A percentile compares a stretch with the other conserved stretches of the same genome.
Evolutionary conservation across 768 basidiomycete genomes (phyloP).

Genomic region (Rhizopogon rudus): DNA sequence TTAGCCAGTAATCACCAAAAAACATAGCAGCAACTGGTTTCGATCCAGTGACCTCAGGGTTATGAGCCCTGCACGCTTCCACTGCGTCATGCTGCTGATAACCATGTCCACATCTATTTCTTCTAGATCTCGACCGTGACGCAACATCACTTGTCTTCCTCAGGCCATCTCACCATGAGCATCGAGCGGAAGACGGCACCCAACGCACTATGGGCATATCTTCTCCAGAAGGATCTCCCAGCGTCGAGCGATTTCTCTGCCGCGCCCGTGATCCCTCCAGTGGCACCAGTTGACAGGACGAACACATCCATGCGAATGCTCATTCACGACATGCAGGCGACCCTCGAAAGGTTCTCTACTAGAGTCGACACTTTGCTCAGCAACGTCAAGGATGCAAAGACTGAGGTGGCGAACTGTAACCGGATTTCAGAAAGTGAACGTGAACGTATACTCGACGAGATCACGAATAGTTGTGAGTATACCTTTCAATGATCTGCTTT

Average conservation of each 20-base stretch:
- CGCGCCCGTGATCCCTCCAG: constrained; percentile 25
- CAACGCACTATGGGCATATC: constrained; percentile 46
- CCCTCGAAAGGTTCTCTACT: constrained; percentile 61
- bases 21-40: constrained; percentile 25
- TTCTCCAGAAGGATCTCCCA: constrained; percentile 41
- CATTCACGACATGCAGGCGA: constrained; percentile 68
- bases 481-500: background rate
- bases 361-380: constrained; percentile 48
- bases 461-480: constrained; percentile 50
- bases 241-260: constrained; percentile 16
- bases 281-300: constrained; percentile 56
- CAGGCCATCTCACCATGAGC: background rate
- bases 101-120: background rate
- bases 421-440: constrained; percentile 56
- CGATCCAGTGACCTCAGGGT: constrained; percentile 29
- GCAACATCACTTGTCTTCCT: background rate
- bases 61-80: constrained; percentile 25
- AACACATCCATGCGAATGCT: constrained; percentile 69
- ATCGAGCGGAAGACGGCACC: constrained; percentile 8
- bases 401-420: constrained; percentile 49
- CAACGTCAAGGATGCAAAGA: constrained; percentile 46
- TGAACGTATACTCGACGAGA: constrained; percentile 50
- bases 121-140: too few species aligned
- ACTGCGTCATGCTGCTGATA: constrained; percentile 24
- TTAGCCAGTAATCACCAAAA: too few species aligned